Base-by-base conservation (phyloP, 805 yeast genomes). In the Yarrowia keelungensis region DNA sequence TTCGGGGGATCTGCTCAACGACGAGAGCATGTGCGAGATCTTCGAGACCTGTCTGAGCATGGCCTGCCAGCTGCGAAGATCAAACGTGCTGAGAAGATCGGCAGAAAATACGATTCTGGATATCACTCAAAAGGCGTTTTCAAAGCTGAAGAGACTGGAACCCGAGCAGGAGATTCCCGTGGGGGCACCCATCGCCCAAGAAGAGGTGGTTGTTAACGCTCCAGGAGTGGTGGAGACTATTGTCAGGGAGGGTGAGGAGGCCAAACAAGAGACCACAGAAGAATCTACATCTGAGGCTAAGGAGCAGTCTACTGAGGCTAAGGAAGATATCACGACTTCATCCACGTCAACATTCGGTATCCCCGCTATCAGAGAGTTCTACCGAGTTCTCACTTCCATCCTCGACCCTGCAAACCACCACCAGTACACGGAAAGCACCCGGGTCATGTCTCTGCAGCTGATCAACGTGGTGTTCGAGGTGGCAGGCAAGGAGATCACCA, bases 41-140 rank as follows among this genome's bases (percentile, higher is more conserved):
- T 85, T 93, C 38, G 97, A 94, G 74, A 93, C 98, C 0, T 91
- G 97, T 69, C 84, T 95, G 75, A 89, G 96, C 5, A 84, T 95
- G 78, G 97, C 98, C 1, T 91, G 97, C 75, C 97, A 95, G 76
- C 91, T 91, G 79, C 85, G 93, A 76, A 85, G 98, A 76, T 88
- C 97, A 70, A 98, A 94, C 73, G 91, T 93, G 8, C 82, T 95
- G 69, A 83, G 98, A 74, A 86, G 89, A 70, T 89, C 97, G 0
- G 98, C 98, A 0, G 98, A 93, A 75, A 84, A 89, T 80, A 85
- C 97, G 0, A 84, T 92, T 83, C 81, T 85, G 46, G 79, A 87
- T 1, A 88, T 92, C 58, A 88, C 97, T 0, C 84, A 87, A 47
- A 83, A 85, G 68, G 83, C 92, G 8, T 92, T 92, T 76, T 78